Evolutionary conservation across 2,329 filamentous ascomycete genomes (phyloP).

Genomic region (Penicillium sp.): DNA sequence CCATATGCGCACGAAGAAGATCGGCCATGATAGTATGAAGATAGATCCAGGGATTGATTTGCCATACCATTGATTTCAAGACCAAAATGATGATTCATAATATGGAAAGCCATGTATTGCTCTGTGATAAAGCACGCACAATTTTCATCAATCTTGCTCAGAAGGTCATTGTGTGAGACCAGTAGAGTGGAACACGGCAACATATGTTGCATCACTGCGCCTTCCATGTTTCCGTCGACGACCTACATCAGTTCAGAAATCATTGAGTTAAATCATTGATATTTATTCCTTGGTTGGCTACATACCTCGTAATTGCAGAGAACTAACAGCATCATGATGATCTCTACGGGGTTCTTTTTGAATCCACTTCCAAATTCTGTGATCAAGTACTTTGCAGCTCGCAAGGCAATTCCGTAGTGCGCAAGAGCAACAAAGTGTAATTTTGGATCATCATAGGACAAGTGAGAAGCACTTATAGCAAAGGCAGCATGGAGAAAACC

Average conservation of each 20-base stretch:
- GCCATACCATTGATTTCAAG: neutral
- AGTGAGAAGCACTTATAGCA: slow-evolving; percentile 3
- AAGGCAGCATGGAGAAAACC: neutral
- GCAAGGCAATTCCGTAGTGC: neutral
- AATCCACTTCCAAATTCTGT: neutral
- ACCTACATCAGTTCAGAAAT: neutral
- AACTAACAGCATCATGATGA: slow-evolving; percentile 1
- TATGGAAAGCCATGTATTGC: neutral
- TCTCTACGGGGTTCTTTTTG: neutral
- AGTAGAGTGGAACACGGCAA: neutral
- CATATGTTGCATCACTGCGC: slow-evolving; percentile 3
- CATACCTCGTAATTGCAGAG: slow-evolving; percentile 1
- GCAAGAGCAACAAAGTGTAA: neutral
- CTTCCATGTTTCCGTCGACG: slow-evolving; percentile 1
- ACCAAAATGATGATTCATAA: neutral
- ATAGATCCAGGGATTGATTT: neutral
- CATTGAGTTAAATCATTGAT: too few relatives aligned
- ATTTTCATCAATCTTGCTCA: neutral
- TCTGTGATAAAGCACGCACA: slow-evolving; percentile 5
- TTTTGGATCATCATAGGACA: neutral
- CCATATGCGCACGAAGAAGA: neutral
- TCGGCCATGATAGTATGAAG: slow-evolving; percentile 3
- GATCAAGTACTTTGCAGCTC: neutral
- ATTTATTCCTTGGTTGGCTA: neutral
- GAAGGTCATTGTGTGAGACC: neutral